A percentile compares a stretch with the other conserved stretches of the same genome.
phyloP scores from a whole-genome alignment of 257 asterid genomes.

The Salvia splendens region DNA sequence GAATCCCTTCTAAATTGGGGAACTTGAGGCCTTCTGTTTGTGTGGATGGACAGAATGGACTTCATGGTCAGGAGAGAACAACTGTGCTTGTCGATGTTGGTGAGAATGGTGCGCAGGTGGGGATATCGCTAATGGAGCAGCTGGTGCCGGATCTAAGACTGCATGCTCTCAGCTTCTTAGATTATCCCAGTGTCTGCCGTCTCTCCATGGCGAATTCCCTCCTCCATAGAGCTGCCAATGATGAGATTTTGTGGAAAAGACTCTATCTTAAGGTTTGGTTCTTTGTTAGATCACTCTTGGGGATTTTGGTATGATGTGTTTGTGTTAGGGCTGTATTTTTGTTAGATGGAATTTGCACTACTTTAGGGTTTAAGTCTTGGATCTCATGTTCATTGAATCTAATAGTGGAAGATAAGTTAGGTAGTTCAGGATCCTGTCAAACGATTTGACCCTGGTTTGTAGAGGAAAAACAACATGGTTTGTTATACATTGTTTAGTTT shows the following conservation, averaged over 20 bases:
- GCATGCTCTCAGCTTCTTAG: constrained; percentile 88
- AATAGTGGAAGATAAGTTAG: background rate
- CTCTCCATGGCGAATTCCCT: constrained; percentile 93
- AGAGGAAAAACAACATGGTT: background rate
- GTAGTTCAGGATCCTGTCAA: background rate
- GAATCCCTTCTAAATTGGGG: background rate
- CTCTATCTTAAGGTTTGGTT: constrained; percentile 74
- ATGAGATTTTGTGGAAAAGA: constrained; percentile 92
- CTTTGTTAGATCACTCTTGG: background rate
- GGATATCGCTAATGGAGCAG: constrained; percentile 94
- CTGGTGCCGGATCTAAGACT: constrained; percentile 94
- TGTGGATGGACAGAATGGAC: constrained; percentile 28
- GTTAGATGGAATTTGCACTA: constrained; percentile 4
- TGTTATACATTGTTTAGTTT: background rate
- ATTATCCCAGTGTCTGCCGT: constrained; percentile 83
- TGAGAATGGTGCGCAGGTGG: constrained; percentile 55
- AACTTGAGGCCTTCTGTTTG: constrained; percentile 27
- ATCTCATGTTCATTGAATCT: background rate
- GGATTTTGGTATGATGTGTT: background rate
- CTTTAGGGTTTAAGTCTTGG: background rate
- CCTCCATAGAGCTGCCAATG: constrained; percentile 89
- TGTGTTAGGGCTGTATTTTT: background rate
- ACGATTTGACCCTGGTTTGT: background rate
- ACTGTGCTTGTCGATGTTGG: constrained; percentile 34
- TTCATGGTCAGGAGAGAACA: constrained; percentile 26